Evolutionary conservation across 176 grass and related monocot genomes (phyloP).

Genomic region (Musa acuminata): DNA sequence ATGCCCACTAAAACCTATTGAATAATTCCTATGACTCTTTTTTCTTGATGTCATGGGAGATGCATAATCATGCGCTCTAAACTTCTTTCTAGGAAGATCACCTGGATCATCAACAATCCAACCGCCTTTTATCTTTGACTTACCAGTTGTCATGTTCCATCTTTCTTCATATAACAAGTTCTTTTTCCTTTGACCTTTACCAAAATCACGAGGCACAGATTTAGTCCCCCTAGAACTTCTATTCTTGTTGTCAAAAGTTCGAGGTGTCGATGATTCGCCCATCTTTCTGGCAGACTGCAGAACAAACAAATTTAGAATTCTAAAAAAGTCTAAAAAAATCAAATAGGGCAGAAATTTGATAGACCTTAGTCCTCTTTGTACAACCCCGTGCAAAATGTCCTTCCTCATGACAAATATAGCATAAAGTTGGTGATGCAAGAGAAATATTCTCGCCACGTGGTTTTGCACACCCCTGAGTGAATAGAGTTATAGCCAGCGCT

Average conservation of each 20-base stretch:
- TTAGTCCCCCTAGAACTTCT: constrained; percentile 34
- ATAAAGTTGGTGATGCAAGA: constrained; percentile 15
- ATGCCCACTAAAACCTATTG: constrained; percentile 14
- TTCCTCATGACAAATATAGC: constrained; percentile 16
- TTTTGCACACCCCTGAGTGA: constrained; percentile 80
- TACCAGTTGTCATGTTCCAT: constrained; percentile 25
- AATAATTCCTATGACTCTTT: constrained; percentile 19
- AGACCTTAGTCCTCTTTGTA: constrained; percentile 46
- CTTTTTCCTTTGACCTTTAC: constrained; percentile 45
- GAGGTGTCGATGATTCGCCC: constrained; percentile 30
- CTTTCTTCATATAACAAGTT: constrained; percentile 38
- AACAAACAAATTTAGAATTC: constrained; percentile 16
- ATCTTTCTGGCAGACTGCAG: constrained; percentile 35
- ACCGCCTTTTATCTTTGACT: constrained; percentile 55
- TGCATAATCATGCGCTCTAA: constrained; percentile 35
- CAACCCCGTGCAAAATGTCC: constrained; percentile 71
- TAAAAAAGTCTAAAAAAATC: neutral
- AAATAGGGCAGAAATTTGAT: constrained; percentile 1
- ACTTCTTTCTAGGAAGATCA: constrained; percentile 44
- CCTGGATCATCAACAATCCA: constrained; percentile 47
- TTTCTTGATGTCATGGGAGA: constrained; percentile 36
- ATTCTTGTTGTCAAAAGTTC: constrained; percentile 30
- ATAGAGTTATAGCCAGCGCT: neutral
- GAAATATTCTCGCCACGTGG: constrained; percentile 39
- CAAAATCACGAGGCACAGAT: constrained; percentile 46